Evolutionary conservation across 225 moss, liverwort and hornwort genomes (phyloP), one percentile per base, ranked within the genome.

Genomic region (Climacium dendroides): DNA sequence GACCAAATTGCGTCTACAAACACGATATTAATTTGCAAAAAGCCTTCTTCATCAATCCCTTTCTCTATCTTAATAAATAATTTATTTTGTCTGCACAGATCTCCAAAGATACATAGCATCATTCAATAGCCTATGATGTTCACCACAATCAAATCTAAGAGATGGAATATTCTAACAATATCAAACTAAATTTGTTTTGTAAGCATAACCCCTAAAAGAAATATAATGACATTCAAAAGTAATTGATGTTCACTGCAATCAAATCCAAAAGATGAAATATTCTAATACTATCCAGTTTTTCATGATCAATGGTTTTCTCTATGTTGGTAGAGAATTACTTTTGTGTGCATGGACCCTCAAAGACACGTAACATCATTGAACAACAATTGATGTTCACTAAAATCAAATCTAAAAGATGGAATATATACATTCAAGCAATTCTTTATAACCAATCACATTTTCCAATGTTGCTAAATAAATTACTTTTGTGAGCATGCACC

Each of bases 191-290:
- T 53, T 9, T 0, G 1, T 35, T 22, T 53, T 53, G 23, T 14
- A 1, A 8, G 3, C 0, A 8, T 7, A 7, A 20, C 7, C 11
- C 2, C 5, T 12, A 0, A 4, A 30, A 48, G 4, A 19, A 0
- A 43, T 28, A 5, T 5, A 71, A 16, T 3, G 10, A 3, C 29
- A 12, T 13, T 34, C 6, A 12, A 74, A 6, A 50, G 12, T 20
- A 1, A 8, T 35, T 35, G 14, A 53, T 23, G 35, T 75, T 75
- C 9, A 74, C 1, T 14, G 0, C 14, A 53, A 53, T 14, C 35
- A 53, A 75, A 53, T 53, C 35, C 0, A 23, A 20, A 5, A 13
- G 32, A 19, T 32, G 3, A 7, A 74, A 32, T 6, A 48, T 75
- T 75, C 8, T 20, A 12, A 50, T 1, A 20, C 0, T 19, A 13